Percentiles rank a stretch among this genome's conserved stretches.
Conservation (phyloP, 2,329 filamentous ascomycete species). For the Aspergillus sp. region DNA sequence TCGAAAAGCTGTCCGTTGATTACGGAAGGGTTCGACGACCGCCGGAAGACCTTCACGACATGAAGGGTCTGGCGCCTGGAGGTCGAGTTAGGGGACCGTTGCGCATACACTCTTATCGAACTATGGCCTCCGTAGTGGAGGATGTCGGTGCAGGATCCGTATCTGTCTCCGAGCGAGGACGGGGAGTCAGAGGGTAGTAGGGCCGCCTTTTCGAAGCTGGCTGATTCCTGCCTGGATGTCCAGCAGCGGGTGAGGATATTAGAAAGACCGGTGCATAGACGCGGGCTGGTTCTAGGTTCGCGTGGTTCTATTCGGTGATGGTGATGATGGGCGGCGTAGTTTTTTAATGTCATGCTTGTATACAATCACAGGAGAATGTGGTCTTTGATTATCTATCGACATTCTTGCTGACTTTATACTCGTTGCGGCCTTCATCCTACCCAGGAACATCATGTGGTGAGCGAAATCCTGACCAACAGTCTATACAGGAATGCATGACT, state of each 20-base stretch:
- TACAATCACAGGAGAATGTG: no score
- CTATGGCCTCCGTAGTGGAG: conserved; percentile 28
- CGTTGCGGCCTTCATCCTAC: no score
- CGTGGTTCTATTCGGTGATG: neutral
- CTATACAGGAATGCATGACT: no score
- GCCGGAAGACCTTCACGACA: conserved; percentile 30
- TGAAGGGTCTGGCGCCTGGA: conserved; percentile 11
- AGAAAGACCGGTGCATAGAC: neutral
- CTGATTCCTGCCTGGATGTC: neutral
- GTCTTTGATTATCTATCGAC: no score
- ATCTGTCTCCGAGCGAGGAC: conserved; percentile 18
- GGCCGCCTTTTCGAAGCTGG: conserved; percentile 11
- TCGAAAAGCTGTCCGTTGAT: conserved; percentile 9
- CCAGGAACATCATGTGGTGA: no score
- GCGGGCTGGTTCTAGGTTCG: neutral
- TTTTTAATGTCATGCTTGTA: neutral
- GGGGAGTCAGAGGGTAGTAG: conserved; percentile 11
- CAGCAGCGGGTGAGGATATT: conserved; percentile 6
- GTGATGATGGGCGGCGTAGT: conserved; percentile 1
- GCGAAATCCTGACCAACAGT: no score
- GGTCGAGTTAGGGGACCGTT: conserved; percentile 1
- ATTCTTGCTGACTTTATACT: no score
- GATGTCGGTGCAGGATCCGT: conserved; percentile 26
- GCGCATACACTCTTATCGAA: conserved; percentile 24
- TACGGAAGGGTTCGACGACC: conserved; percentile 13